Base-by-base conservation (phyloP, 805 yeast genomes). In the Lachancea thermotolerans region DNA sequence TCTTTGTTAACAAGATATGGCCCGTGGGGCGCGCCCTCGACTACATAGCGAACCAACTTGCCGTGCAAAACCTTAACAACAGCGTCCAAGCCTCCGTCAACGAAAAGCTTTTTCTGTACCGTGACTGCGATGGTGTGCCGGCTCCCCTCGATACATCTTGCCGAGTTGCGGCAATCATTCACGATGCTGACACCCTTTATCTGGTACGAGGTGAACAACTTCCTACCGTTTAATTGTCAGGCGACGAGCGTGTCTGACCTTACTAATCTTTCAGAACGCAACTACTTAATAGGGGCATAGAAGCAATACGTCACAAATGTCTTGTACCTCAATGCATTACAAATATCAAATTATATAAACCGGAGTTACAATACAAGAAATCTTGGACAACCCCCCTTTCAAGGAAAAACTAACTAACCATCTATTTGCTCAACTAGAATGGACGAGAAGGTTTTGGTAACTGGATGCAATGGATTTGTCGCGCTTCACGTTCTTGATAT, bases 401-500 rank as follows among this genome's bases (percentile, higher is more conserved):
- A 21, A 21, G 7, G 25, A 21, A 21, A 21, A 21, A 21, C 25
- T 21, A 4, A 21, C 7, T 21, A 4, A 4, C 25, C 25, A 7
- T 7, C 6, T 21, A 21, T 21, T 4, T 7, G 7, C 25, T 21
- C 7, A 21, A 7, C 25, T 21, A 30, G 8, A 14, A 36, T 37
- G 37, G 45, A 42, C 25, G 45, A 43, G 15, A 47, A 44, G 29
- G 71, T 74, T 11, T 59, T 74, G 10, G 60, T 74, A 27, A 67
- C 77, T 4, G 79, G 79, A n/a, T 75, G 75, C 8, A 68, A 76
- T 8, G 78, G 80, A 10, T 75, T 65, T 50, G 66, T 74, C 43
- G 78, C 78, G 14, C 66, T 69, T 39, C 78, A 74, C 52, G 60
- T 71, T 38, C 53, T 69, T 31, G 57, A 67, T 37, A 55, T 52